A percentile compares a stretch with the other conserved stretches of the same genome.
phyloP scores from a whole-genome alignment of 495 filamentous ascomycete genomes.

The Clavariopsis aquatica region DNA sequence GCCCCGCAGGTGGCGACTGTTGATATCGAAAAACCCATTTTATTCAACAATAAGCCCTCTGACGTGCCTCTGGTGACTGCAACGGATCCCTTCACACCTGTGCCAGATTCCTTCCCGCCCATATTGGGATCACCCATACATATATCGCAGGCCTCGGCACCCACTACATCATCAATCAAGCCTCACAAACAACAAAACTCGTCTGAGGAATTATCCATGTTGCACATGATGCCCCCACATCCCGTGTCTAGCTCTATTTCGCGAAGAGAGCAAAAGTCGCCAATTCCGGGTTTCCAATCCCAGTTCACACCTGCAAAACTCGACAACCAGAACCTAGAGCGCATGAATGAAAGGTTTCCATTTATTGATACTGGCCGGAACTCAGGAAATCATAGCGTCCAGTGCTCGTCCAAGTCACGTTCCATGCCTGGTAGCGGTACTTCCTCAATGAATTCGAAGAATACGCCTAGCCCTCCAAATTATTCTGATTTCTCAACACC shows the following conservation, averaged over 20 bases:
- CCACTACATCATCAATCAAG: too few species aligned
- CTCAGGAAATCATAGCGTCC: conserved; percentile 23
- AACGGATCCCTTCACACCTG: neutral
- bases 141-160: too few species aligned
- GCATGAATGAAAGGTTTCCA: conserved; percentile 46
- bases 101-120: too few species aligned
- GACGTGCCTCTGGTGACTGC: neutral
- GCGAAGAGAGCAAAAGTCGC: neutral
- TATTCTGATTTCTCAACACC: conserved; percentile 30
- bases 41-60: neutral
- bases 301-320: neutral
- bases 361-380: conserved; percentile 37
- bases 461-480: conserved; percentile 12
- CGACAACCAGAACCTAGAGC: conserved; percentile 4
- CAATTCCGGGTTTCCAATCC: conserved; percentile 7
- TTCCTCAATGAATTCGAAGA: conserved; percentile 9
- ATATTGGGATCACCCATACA: too few species aligned
- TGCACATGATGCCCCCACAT: neutral
- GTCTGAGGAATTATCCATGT: neutral
- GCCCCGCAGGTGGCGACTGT: conserved; percentile 2
- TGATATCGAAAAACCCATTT: neutral
- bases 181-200: too few species aligned
- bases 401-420: neutral
- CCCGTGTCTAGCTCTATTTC: neutral
- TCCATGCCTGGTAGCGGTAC: conserved; percentile 11